Evolutionary conservation across 192 early-diverging fungal genomes (phyloP), one percentile per base, ranked within the genome.

Genomic region (Entomortierella lignicola): DNA sequence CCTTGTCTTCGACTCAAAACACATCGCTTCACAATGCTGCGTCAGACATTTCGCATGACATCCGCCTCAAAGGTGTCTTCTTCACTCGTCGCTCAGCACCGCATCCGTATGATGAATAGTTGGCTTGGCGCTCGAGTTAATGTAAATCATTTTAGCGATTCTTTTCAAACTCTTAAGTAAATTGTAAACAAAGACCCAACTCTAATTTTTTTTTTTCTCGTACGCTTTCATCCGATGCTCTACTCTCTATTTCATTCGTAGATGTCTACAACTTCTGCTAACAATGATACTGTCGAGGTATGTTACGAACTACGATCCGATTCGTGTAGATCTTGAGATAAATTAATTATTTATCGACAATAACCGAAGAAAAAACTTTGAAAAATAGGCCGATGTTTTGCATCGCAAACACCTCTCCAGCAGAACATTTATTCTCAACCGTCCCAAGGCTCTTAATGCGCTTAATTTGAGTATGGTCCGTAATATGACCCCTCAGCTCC

Each of bases 381-480:
- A 8, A 3, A 11, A 8, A 57, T 55, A 84, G 82, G 82, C 82
- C 30, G 86, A 85, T 62, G 84, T 87, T 41, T 65, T 87, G 69
- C 86, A 85, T 64, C 85, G 75, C 50, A 85, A 84, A 56, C 74
- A 81, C 41, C 77, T 87, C 7, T 82, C 83, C 15, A 83, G 83
- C 43, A 89, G 93, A 18, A 85, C 90, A 41, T 85, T 93, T 71
- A 85, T 92, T 54, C 83, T 95, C 73, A 95, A 94, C 73, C 83
- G 95, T 21, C 96, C 95, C 2, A 84, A 88, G 57, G 90, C 89
- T 13, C 83, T 95, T 18, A 97, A 99, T 81, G 93, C 96, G 21
- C 86, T 99, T 30, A 94, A 91, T 71, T 75, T 89, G 64, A 82
- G 86, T 48, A 98, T 99, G 97, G 87, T 98, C 48, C 75, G 91